phyloP scores from a whole-genome alignment of 2,329 filamentous ascomycete species.

The Colletotrichum sp. region DNA sequence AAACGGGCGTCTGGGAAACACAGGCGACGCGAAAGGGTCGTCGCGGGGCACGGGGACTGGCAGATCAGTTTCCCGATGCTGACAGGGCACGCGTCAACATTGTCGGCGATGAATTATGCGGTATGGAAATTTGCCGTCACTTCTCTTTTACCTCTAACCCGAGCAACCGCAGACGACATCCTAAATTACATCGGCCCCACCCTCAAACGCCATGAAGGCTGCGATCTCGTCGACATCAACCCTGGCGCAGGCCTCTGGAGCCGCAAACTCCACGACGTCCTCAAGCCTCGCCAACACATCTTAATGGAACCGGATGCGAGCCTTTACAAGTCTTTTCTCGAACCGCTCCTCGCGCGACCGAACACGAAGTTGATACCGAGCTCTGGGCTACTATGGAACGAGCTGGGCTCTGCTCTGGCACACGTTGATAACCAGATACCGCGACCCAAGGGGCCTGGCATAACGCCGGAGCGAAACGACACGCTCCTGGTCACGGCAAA shows the following conservation, averaged over 20 bases:
- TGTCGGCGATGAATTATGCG: background rate
- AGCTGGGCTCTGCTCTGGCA: conserved; percentile 60
- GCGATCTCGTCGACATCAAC: conserved; percentile 87
- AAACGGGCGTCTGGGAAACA: background rate
- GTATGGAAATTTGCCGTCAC: background rate
- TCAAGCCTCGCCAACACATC: conserved; percentile 83
- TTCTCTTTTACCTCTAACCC: background rate
- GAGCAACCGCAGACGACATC: conserved; percentile 63
- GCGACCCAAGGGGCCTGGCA: conserved; percentile 39
- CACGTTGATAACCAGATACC: conserved; percentile 61
- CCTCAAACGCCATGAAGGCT: conserved; percentile 73
- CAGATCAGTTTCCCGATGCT: background rate
- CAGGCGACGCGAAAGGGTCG: background rate
- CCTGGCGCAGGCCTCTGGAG: conserved; percentile 85
- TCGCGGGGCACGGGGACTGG: background rate
- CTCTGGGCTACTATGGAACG: conserved; percentile 64
- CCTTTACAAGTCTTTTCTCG: conserved; percentile 66
- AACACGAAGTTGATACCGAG: conserved; percentile 58
- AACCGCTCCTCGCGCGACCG: conserved; percentile 56
- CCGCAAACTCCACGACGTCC: conserved; percentile 71
- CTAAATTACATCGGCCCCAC: conserved; percentile 72
- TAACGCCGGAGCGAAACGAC: conserved; percentile 64
- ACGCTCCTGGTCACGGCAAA: conserved; percentile 78
- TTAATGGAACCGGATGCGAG: conserved; percentile 75
- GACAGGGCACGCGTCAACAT: background rate